Conservation (phyloP, 768 basidiomycete species). For the Mycena maculata region DNA sequence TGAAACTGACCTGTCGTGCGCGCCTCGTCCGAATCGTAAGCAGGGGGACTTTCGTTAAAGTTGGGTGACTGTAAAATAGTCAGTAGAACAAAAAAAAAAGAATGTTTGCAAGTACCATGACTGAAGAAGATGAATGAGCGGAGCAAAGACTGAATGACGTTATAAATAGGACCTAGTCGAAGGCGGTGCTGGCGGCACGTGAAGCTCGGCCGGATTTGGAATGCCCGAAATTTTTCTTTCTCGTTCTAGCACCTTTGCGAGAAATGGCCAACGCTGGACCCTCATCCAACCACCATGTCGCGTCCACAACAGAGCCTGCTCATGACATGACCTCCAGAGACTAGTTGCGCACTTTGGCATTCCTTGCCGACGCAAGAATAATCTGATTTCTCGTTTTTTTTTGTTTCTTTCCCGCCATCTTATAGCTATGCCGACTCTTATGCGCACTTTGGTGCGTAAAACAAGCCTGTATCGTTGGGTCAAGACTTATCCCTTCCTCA, state of each 20-base stretch:
- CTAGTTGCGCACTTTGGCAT: slow-evolving; percentile 73
- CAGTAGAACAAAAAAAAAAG: neutral
- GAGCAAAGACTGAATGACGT: neutral
- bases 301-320: slow-evolving; percentile 25
- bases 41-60: slow-evolving; percentile 57
- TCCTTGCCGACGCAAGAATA: slow-evolving; percentile 37
- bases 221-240: slow-evolving; percentile 9
- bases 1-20: slow-evolving; percentile 35
- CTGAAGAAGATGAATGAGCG: slow-evolving; percentile 1
- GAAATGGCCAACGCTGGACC: slow-evolving; percentile 43
- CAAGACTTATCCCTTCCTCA: slow-evolving; percentile 19
- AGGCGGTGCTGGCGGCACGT: too few relatives aligned
- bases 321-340: slow-evolving; percentile 86
- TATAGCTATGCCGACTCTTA: slow-evolving; percentile 94
- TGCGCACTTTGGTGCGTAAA: slow-evolving; percentile 85
- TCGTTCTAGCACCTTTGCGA: slow-evolving; percentile 21
- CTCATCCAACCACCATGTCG: slow-evolving; percentile 40
- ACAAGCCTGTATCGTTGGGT: neutral
- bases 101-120: slow-evolving; percentile 23
- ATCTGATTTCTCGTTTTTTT: slow-evolving; percentile 54
- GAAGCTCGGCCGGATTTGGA: slow-evolving; percentile 3
- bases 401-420: slow-evolving; percentile 40
- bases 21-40: slow-evolving; percentile 60
- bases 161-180: slow-evolving; percentile 1
- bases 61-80: slow-evolving; percentile 21